Percentiles rank a stretch among this genome's conserved stretches.
These are phyloP conservation scores for Cicer chorassanicum DNA, from an alignment of 306 rosid genomes.

Conservation along the genomic window DNA sequence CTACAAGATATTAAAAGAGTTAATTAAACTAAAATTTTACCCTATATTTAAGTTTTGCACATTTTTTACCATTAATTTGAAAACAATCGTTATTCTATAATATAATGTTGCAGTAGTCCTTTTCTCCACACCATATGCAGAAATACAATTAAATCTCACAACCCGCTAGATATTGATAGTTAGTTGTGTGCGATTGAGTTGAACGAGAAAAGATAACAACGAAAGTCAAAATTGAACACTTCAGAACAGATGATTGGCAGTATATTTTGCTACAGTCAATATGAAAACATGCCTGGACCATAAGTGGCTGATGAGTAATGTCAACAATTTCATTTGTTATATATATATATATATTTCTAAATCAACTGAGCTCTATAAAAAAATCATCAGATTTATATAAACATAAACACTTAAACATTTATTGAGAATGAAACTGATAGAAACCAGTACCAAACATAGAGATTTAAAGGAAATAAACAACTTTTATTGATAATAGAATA, in stretches of 20 bases:
- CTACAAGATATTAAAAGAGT: conserved; percentile 8
- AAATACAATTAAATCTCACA: conserved; percentile 2
- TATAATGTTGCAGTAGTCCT: conserved; percentile 13
- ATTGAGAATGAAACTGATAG: not conserved
- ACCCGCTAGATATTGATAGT: conserved; percentile 3
- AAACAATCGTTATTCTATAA: conserved; percentile 20
- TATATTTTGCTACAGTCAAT: not conserved
- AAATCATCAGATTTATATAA: conserved; percentile 10
- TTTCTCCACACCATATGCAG: conserved; percentile 30
- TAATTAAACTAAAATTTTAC: conserved; percentile 9
- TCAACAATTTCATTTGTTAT: conserved; percentile 27
- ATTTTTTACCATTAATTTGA: conserved; percentile 8
- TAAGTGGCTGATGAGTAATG: conserved; percentile 3
- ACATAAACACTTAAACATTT: not conserved
- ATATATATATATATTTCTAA: not conserved
- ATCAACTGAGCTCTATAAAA: not conserved
- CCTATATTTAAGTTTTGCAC: not conserved
- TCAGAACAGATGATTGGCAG: conserved; percentile 27
- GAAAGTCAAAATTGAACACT: conserved; percentile 25
- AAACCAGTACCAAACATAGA: too few species aligned
- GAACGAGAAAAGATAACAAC: not conserved
- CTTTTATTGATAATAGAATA: too few species aligned
- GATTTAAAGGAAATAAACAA: too few species aligned
- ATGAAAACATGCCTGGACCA: not conserved
- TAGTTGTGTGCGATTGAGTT: not conserved